Evolutionary conservation across 805 yeast genomes (phyloP).

Genomic region (Cyberlindnera mrakii): DNA sequence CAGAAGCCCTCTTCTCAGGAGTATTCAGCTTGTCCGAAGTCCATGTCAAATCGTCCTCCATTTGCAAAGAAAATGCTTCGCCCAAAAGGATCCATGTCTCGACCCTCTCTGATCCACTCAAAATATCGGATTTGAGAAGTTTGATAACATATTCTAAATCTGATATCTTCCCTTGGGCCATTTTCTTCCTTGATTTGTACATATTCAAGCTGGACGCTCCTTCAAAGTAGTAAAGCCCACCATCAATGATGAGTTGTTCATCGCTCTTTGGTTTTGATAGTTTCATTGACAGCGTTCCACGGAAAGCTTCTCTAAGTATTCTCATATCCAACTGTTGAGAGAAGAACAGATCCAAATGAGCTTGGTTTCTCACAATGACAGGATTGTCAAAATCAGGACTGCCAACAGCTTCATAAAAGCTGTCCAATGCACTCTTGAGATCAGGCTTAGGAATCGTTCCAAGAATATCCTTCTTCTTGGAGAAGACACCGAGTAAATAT

Average conservation of each 20-base stretch:
- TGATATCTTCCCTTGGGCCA: constrained; percentile 74
- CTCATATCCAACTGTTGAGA: constrained; percentile 39
- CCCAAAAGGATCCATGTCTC: constrained; percentile 89
- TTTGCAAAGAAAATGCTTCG: constrained; percentile 68
- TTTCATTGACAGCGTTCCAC: constrained; percentile 38
- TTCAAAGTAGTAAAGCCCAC: constrained; percentile 65
- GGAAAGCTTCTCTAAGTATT: constrained; percentile 42
- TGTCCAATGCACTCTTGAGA: constrained; percentile 66
- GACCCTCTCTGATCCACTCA: constrained; percentile 57
- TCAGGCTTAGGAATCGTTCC: constrained; percentile 60
- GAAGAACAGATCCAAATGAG: constrained; percentile 40
- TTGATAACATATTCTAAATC: constrained; percentile 72
- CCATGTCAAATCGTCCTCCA: constrained; percentile 91
- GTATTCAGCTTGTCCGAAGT: constrained; percentile 75
- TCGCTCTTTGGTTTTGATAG: constrained; percentile 28
- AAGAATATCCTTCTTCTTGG: constrained; percentile 52
- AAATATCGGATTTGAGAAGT: constrained; percentile 59
- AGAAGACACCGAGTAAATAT: constrained; percentile 50
- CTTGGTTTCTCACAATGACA: constrained; percentile 39
- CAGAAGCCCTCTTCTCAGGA: constrained; percentile 49
- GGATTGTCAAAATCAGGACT: constrained; percentile 45
- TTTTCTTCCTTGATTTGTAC: constrained; percentile 61
- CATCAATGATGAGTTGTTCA: constrained; percentile 31
- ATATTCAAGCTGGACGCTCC: constrained; percentile 64
- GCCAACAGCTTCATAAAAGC: constrained; percentile 64